Evolutionary conservation across 345 rosid species (phyloP).

Genomic region (Turnera subulata): DNA sequence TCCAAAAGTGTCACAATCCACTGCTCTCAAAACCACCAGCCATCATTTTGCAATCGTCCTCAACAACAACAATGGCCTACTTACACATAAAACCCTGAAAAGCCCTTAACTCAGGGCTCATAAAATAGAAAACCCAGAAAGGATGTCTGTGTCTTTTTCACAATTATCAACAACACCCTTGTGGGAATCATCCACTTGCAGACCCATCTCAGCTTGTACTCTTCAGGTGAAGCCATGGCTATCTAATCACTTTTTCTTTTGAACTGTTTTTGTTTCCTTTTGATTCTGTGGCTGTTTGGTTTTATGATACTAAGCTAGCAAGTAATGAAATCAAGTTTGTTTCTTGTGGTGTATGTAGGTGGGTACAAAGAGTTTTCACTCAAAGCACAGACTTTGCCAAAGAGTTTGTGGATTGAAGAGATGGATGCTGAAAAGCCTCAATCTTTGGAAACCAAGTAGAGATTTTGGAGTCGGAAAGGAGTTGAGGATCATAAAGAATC

Average conservation of each 20-base stretch:
- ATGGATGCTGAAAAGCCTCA: conserved; percentile 36
- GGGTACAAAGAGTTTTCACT: conserved; percentile 24
- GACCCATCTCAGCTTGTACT: conserved; percentile 8
- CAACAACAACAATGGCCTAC: not conserved
- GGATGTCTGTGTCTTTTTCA: conserved; percentile 29
- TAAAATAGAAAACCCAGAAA: not conserved
- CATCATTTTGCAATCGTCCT: too few species aligned
- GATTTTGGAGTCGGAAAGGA: conserved; percentile 27
- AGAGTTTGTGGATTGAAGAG: conserved; percentile 46
- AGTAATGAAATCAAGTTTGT: not conserved
- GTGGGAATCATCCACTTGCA: conserved; percentile 9
- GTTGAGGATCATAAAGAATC: conserved; percentile 32
- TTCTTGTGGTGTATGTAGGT: conserved; percentile 23
- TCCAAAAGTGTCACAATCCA: not conserved
- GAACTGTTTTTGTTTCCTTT: not conserved
- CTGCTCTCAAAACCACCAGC: not conserved
- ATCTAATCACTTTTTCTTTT: not conserved
- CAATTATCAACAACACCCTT: conserved; percentile 17
- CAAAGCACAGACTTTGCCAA: conserved; percentile 33
- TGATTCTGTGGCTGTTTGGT: not conserved
- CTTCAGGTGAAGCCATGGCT: conserved; percentile 22
- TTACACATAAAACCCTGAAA: not conserved
- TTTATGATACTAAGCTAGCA: not conserved
- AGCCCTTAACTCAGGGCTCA: not conserved
- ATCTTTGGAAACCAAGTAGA: conserved; percentile 24